Conservation (phyloP, 805 yeast genomes). For the Monosporozyma servazzii region DNA sequence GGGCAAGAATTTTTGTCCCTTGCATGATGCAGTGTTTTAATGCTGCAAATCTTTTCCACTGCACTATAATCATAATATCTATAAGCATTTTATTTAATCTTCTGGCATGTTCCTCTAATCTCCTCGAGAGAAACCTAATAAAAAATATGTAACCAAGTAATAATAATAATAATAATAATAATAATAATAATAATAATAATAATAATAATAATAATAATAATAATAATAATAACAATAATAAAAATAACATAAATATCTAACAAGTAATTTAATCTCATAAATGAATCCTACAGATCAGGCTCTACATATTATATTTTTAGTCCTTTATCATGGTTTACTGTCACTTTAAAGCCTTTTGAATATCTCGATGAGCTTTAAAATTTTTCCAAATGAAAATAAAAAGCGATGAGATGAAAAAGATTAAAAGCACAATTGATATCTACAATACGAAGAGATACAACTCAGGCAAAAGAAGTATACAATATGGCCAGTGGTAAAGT, state of each 20-base stretch:
- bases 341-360: neutral
- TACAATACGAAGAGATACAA: neutral
- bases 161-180: neutral
- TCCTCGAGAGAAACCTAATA: neutral
- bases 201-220: neutral
- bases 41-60: neutral
- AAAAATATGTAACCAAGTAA: neutral
- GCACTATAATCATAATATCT: neutral
- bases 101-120: neutral
- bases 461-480: neutral
- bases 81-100: neutral
- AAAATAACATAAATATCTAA: no score
- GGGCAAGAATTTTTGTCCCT: conserved; percentile 40
- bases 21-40: conserved; percentile 34
- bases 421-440: neutral
- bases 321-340: neutral
- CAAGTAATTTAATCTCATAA: neutral
- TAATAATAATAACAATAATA: no score
- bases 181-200: neutral
- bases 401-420: conserved; percentile 17
- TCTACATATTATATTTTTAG: no score
- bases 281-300: neutral
- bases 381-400: neutral
- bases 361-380: neutral
- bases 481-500: conserved; percentile 8